A percentile compares a stretch with the other conserved stretches of the same genome.
phyloP scores from a whole-genome alignment of 1,139 yeast genomes.

The Yamadazyma atlantica region DNA sequence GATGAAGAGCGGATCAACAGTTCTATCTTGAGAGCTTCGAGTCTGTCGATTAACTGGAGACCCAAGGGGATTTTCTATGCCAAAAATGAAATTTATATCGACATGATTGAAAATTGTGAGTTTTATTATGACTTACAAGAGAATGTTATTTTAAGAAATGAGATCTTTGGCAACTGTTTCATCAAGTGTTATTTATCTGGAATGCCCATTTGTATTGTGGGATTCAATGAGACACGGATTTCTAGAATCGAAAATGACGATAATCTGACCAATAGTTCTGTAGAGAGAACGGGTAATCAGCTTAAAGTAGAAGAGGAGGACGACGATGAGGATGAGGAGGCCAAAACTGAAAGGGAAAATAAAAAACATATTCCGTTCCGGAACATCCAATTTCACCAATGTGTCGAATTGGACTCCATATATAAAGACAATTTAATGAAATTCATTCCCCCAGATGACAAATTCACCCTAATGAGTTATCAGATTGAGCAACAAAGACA shows the following conservation, averaged over 20 bases:
- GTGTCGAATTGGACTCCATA: conserved; percentile 40
- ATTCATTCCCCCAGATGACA: conserved; percentile 50
- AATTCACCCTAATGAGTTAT: conserved; percentile 40
- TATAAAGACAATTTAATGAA: conserved; percentile 38
- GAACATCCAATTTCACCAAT: conserved; percentile 49
- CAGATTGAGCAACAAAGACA: conserved; percentile 42
- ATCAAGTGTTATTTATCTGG: conserved; percentile 47
- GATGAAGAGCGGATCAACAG: conserved; percentile 49
- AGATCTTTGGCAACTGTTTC: conserved; percentile 35
- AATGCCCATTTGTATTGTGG: conserved; percentile 46
- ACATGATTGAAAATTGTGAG: conserved; percentile 41
- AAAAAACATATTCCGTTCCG: conserved; percentile 31
- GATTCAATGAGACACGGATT: conserved; percentile 40
- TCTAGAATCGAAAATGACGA: conserved; percentile 24
- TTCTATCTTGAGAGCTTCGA: conserved; percentile 49
- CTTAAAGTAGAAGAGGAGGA: conserved; percentile 10
- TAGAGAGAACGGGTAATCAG: conserved; percentile 5
- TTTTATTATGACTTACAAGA: conserved; percentile 38
- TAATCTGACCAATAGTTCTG: neutral
- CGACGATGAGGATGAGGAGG: conserved; percentile 22
- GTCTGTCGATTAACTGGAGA: conserved; percentile 47
- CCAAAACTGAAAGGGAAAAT: conserved; percentile 8
- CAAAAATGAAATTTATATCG: conserved; percentile 47
- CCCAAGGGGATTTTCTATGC: conserved; percentile 50
- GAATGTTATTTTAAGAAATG: conserved; percentile 31